Percentiles rank a stretch among this genome's conserved stretches.
Conservation (phyloP, 2,329 filamentous ascomycete species). For the Hymenoscyphus linearis region DNA sequence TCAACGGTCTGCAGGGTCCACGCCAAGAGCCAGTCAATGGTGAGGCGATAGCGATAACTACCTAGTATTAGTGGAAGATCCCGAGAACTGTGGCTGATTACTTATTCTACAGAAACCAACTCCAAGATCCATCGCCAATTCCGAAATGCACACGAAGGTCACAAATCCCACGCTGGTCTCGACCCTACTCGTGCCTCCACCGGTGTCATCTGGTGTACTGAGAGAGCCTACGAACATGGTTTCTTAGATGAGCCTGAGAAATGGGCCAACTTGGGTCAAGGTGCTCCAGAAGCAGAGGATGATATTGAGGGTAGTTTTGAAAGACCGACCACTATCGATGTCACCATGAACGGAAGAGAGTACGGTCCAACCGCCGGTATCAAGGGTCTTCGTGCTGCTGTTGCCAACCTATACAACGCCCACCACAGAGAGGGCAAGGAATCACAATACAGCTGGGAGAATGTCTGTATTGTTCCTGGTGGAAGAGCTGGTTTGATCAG, state of each 20-base stretch:
- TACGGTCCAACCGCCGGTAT: slow-evolving; percentile 94
- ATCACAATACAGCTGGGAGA: slow-evolving; percentile 94
- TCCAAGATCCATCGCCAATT: slow-evolving; percentile 88
- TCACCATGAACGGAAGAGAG: slow-evolving; percentile 74
- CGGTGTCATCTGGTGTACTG: slow-evolving; percentile 89
- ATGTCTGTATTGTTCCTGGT: slow-evolving; percentile 92
- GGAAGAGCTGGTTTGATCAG: slow-evolving; percentile 88
- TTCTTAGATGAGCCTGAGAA: slow-evolving; percentile 73
- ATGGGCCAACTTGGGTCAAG: slow-evolving; percentile 94
- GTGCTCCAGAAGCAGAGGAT: slow-evolving; percentile 88
- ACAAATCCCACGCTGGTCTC: slow-evolving; percentile 84
- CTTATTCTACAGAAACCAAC: slow-evolving; percentile 57
- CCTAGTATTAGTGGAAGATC: not conserved
- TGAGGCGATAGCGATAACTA: not conserved
- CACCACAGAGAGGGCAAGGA: slow-evolving; percentile 83
- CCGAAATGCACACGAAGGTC: slow-evolving; percentile 82
- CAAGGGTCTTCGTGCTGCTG: slow-evolving; percentile 80
- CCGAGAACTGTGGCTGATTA: not conserved
- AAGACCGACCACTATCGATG: slow-evolving; percentile 71
- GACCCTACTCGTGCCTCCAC: slow-evolving; percentile 85
- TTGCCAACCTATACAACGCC: slow-evolving; percentile 88
- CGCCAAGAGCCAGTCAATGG: not conserved
- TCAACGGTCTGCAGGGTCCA: not conserved
- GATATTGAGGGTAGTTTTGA: slow-evolving; percentile 87
- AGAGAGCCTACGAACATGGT: slow-evolving; percentile 83